These are phyloP conservation scores for Fomitiporia mediterranea DNA, from an alignment of 1,284 basidiomycete genomes.

Conservation along the genomic window DNA sequence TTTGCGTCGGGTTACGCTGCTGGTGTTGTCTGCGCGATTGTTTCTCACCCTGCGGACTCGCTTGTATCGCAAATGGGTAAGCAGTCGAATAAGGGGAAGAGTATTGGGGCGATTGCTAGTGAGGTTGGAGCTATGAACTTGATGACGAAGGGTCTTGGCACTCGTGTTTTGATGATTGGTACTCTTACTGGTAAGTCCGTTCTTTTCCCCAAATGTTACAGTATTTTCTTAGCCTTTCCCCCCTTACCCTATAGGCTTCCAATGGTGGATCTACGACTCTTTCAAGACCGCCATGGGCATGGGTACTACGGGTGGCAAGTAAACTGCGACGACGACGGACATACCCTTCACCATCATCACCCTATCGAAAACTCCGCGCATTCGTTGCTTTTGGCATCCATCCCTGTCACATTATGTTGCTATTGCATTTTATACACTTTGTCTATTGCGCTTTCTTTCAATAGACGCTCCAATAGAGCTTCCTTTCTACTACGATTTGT, in stretches of 20 bases:
- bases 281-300: conserved; percentile 79
- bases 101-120: conserved; percentile 55
- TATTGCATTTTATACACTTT: background rate
- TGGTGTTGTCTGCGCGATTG: conserved; percentile 77
- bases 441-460: background rate
- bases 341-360: too few species aligned
- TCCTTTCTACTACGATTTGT: too few species aligned
- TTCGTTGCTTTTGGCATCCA: too few species aligned
- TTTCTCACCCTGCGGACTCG: conserved; percentile 79
- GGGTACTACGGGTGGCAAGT: conserved; percentile 82
- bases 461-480: background rate
- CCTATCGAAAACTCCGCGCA: background rate
- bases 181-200: conserved; percentile 19
- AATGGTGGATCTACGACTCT: conserved; percentile 86
- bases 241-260: conserved; percentile 51
- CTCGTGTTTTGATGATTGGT: conserved; percentile 77
- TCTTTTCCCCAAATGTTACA: background rate
- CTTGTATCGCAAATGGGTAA: conserved; percentile 78
- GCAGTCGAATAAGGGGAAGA: conserved; percentile 72
- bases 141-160: conserved; percentile 76
- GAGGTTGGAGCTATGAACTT: conserved; percentile 61
- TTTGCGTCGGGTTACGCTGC: conserved; percentile 80
- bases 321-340: conserved; percentile 31
- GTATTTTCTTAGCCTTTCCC: background rate
- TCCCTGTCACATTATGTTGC: conserved; percentile 1